A percentile compares a stretch with the other conserved stretches of the same genome.
These are phyloP conservation scores for Tricholoma saponaceum DNA, from an alignment of 768 basidiomycete species.

Conservation along the genomic window DNA sequence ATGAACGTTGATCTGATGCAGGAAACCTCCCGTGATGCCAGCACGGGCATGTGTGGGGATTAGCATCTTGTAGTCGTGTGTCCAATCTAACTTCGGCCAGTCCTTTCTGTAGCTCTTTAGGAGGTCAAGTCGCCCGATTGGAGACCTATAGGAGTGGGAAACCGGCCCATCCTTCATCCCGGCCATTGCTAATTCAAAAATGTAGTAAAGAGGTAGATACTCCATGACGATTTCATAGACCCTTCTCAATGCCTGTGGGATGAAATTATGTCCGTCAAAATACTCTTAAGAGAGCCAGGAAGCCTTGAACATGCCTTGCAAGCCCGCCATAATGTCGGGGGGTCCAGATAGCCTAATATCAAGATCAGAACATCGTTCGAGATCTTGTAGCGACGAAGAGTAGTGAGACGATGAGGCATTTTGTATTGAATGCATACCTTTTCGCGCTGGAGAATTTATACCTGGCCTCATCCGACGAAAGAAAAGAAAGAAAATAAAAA, in stretches of 20 bases:
- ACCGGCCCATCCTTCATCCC: slow-evolving; percentile 50
- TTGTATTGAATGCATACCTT: slow-evolving; percentile 28
- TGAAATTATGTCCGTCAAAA: background rate
- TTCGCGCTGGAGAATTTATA: slow-evolving; percentile 45
- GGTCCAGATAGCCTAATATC: slow-evolving; percentile 46
- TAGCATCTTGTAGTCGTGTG: slow-evolving; percentile 41
- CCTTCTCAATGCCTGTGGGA: slow-evolving; percentile 40
- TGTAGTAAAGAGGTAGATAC: slow-evolving; percentile 45
- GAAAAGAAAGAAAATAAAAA: slow-evolving; percentile 42
- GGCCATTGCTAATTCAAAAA: slow-evolving; percentile 42
- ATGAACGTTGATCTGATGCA: slow-evolving; percentile 38
- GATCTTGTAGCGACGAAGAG: slow-evolving; percentile 42
- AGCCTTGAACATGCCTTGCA: slow-evolving; percentile 34
- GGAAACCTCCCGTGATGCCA: slow-evolving; percentile 41
- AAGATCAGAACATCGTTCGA: slow-evolving; percentile 49
- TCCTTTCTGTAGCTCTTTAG: slow-evolving; percentile 42
- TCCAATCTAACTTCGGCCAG: slow-evolving; percentile 46
- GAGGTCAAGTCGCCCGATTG: slow-evolving; percentile 40
- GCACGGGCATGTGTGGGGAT: slow-evolving; percentile 33
- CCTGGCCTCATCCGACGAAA: slow-evolving; percentile 27
- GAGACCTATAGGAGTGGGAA: slow-evolving; percentile 32
- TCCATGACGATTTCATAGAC: slow-evolving; percentile 42
- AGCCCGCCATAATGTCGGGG: slow-evolving; percentile 41
- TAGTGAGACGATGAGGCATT: slow-evolving; percentile 44
- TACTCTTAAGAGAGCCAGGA: background rate